phyloP scores from a whole-genome alignment of 805 yeast genomes.

The Scheffersomyces amazonensis region DNA sequence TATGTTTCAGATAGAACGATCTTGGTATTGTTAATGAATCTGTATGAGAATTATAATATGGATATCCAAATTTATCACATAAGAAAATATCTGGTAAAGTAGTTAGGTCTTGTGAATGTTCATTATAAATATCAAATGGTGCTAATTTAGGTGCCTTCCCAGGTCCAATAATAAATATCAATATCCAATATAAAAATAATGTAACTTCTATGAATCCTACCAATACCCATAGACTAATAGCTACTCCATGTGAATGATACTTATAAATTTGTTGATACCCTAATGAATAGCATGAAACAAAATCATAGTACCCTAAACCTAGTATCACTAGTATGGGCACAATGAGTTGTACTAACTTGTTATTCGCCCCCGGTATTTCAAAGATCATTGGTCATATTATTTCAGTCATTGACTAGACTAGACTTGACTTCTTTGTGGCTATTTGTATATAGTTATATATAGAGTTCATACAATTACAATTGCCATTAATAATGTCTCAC shows the following conservation, averaged over 20 bases:
- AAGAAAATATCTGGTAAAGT: conserved; percentile 57
- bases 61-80: conserved; percentile 73
- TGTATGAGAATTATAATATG: conserved; percentile 72
- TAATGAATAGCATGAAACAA: conserved; percentile 42
- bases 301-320: conserved; percentile 39
- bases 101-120: conserved; percentile 14
- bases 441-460: too few relatives aligned
- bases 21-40: conserved; percentile 63
- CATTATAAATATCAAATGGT: conserved; percentile 31
- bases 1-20: conserved; percentile 63
- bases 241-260: conserved; percentile 26
- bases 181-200: conserved; percentile 39
- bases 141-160: conserved; percentile 42
- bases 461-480: too few relatives aligned
- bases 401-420: too few relatives aligned
- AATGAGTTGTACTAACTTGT: conserved; percentile 8
- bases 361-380: neutral
- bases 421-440: too few relatives aligned
- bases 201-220: conserved; percentile 18
- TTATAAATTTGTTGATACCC: conserved; percentile 38
- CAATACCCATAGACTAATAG: conserved; percentile 36
- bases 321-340: conserved; percentile 28
- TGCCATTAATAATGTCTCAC: too few relatives aligned
- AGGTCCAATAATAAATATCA: conserved; percentile 52
- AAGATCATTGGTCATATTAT: conserved; percentile 1